Evolutionary conservation across 352 stramenopile species (phyloP).

Genomic region (Globisporangium radiosum): DNA sequence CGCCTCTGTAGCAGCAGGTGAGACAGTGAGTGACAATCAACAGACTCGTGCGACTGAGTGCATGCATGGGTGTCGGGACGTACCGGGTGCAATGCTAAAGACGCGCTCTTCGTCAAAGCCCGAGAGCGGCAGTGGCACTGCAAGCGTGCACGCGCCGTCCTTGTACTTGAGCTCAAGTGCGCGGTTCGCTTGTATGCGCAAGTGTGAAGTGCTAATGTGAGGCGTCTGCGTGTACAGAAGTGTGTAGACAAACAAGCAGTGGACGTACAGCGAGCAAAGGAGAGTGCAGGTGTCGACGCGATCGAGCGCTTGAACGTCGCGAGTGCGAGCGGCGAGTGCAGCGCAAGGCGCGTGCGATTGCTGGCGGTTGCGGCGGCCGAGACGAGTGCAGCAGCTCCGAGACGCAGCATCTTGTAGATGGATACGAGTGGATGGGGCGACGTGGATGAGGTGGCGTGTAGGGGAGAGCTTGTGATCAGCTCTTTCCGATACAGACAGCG

Average conservation of each 20-base stretch:
- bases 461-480: too few species aligned
- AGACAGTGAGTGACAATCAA: not conserved
- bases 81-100: conserved; percentile 67
- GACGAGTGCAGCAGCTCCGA: conserved; percentile 6
- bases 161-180: conserved; percentile 79
- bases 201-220: not conserved
- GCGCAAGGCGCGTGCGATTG: not conserved
- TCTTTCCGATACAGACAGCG: too few species aligned
- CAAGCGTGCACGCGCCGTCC: conserved; percentile 66
- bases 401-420: conserved; percentile 9
- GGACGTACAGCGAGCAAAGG: conserved; percentile 14
- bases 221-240: too few species aligned
- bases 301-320: conserved; percentile 14
- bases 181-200: conserved; percentile 14
- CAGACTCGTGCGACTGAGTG: not conserved
- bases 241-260: not conserved
- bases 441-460: too few species aligned
- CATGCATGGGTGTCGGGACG: not conserved
- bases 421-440: too few species aligned
- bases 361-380: not conserved
- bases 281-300: conserved; percentile 7
- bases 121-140: conserved; percentile 68
- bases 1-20: conserved; percentile 31
- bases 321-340: conserved; percentile 9
- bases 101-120: conserved; percentile 75